Conservation (phyloP, 352 stramenopile species). For the Phytopythium cucurbitacearum region DNA sequence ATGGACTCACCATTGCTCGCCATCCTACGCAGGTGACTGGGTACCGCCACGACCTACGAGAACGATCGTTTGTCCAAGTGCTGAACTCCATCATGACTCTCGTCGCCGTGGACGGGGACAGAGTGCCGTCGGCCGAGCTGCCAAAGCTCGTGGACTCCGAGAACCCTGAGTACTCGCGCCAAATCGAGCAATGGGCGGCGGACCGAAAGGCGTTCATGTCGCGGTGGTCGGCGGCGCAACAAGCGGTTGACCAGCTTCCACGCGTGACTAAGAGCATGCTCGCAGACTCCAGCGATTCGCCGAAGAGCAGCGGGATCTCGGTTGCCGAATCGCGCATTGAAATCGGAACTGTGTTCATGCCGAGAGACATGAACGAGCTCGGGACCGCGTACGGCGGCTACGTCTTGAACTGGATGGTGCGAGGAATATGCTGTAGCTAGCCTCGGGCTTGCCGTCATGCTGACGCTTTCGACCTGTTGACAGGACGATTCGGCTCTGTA, state of each 20-base stretch:
- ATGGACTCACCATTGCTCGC: background rate
- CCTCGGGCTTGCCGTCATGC: background rate
- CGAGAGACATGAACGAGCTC: constrained; percentile 43
- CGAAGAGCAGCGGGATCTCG: constrained; percentile 4
- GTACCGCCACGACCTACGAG: constrained; percentile 25
- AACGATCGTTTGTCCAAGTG: constrained; percentile 20
- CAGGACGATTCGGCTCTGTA: constrained; percentile 50
- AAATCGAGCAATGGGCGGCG: constrained; percentile 13
- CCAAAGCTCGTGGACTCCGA: constrained; percentile 21
- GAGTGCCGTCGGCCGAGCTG: constrained; percentile 11
- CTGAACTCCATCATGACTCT: constrained; percentile 34
- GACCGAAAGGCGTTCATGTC: constrained; percentile 21
- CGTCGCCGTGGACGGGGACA: constrained; percentile 32
- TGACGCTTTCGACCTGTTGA: background rate
- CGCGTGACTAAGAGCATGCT: constrained; percentile 14
- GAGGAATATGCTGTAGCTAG: background rate
- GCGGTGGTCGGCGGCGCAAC: constrained; percentile 18
- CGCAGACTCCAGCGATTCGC: background rate
- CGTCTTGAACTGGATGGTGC: constrained; percentile 36
- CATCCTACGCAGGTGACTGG: too few species aligned
- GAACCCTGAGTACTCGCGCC: constrained; percentile 7
- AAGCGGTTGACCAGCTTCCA: constrained; percentile 19
- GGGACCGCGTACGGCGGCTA: constrained; percentile 47
- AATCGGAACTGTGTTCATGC: constrained; percentile 38
- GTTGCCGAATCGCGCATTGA: constrained; percentile 40